phyloP scores from a whole-genome alignment of 192 early-diverging fungal species.

The Globomyces pollinis-pini region DNA sequence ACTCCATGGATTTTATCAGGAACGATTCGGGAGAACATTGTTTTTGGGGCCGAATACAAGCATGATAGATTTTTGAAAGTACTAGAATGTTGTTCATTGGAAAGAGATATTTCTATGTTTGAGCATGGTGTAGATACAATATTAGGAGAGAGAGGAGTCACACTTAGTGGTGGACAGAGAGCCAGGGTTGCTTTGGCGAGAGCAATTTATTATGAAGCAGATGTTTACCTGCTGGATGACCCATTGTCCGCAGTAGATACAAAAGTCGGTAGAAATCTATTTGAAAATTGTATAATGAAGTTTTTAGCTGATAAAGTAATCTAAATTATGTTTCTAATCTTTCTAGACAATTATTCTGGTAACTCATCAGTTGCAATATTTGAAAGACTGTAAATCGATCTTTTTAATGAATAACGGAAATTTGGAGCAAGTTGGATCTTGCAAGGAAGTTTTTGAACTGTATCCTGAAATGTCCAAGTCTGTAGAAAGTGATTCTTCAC shows the following conservation, averaged over 20 bases:
- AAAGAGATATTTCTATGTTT: constrained; percentile 18
- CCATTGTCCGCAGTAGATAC: constrained; percentile 12
- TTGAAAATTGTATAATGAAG: constrained; percentile 10
- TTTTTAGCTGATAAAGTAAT: constrained; percentile 2
- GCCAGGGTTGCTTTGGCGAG: constrained; percentile 24
- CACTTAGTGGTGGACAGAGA: constrained; percentile 27
- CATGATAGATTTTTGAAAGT: constrained; percentile 10
- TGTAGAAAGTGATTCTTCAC: not conserved
- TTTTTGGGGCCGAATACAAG: constrained; percentile 24
- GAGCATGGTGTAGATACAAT: constrained; percentile 21
- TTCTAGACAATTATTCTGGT: constrained; percentile 12
- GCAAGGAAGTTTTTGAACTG: not conserved
- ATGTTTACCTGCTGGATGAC: constrained; percentile 12
- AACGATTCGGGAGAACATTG: constrained; percentile 28
- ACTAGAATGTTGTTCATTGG: constrained; percentile 14
- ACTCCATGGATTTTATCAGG: constrained; percentile 32
- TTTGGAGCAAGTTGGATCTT: constrained; percentile 1
- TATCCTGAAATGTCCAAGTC: not conserved
- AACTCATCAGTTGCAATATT: constrained; percentile 12
- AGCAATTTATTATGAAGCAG: constrained; percentile 22
- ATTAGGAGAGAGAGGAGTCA: constrained; percentile 33
- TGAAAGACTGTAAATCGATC: not conserved
- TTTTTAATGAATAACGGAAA: not conserved
- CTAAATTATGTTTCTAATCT: no score
- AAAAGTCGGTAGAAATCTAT: constrained; percentile 6